Conservation (phyloP, 208 protist genomes). For the Trypanosoma brucei region DNA sequence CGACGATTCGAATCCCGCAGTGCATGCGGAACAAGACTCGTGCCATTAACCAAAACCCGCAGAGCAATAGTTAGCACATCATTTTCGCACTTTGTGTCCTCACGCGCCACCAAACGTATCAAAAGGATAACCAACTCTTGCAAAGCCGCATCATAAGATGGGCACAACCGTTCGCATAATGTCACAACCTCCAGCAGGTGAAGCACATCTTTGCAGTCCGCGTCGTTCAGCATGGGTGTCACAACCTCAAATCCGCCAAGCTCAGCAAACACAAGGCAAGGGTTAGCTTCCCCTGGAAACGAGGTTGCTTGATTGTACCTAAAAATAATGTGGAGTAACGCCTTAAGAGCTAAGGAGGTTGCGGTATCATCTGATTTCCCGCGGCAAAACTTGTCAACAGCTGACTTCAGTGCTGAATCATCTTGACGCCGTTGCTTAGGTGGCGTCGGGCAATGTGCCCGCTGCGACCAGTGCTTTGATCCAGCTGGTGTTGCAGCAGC, state of each 20-base stretch:
- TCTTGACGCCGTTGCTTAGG: neutral
- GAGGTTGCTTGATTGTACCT: slow-evolving; percentile 19
- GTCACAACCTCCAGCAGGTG: slow-evolving; percentile 26
- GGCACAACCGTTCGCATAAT: slow-evolving; percentile 11
- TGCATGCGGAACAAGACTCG: slow-evolving; percentile 29
- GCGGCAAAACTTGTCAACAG: slow-evolving; percentile 11
- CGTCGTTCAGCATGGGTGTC: slow-evolving; percentile 8
- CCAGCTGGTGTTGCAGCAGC: neutral
- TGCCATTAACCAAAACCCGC: slow-evolving; percentile 68
- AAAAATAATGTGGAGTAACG: slow-evolving; percentile 36
- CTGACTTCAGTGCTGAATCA: neutral
- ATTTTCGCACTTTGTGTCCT: neutral
- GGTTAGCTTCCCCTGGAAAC: slow-evolving; percentile 8
- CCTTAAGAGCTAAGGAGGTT: slow-evolving; percentile 18
- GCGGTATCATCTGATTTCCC: slow-evolving; percentile 14
- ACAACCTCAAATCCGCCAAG: slow-evolving; percentile 31
- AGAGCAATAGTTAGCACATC: slow-evolving; percentile 27
- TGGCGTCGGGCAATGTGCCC: neutral
- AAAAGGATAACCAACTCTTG: slow-evolving; percentile 6
- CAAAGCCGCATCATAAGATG: neutral
- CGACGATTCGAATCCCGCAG: neutral
- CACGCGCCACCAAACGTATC: slow-evolving; percentile 6
- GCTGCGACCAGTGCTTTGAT: slow-evolving; percentile 16
- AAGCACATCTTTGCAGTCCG: slow-evolving; percentile 20
- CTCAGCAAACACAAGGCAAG: slow-evolving; percentile 29